phyloP scores from a whole-genome alignment of 2,329 filamentous ascomycete species.

The Fusarium siculi region DNA sequence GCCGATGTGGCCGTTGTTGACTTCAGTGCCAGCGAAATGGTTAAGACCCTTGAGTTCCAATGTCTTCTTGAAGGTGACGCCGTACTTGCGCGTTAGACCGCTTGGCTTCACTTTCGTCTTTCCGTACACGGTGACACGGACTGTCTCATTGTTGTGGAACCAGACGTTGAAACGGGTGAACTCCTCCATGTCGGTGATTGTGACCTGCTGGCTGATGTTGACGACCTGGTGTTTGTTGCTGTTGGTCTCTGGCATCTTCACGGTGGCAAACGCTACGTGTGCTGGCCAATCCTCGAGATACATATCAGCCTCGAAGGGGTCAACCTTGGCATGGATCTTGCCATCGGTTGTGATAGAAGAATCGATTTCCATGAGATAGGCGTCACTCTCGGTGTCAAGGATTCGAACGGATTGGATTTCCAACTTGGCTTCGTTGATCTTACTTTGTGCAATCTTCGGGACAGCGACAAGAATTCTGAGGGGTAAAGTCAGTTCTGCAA shows the following conservation, averaged over 20 bases:
- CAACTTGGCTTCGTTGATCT: conserved; percentile 64
- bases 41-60: conserved; percentile 63
- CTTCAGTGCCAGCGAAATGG: conserved; percentile 64
- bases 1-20: conserved; percentile 62
- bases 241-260: conserved; percentile 64
- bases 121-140: conserved; percentile 63
- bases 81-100: conserved; percentile 60
- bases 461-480: conserved; percentile 66
- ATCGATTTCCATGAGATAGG: conserved; percentile 65
- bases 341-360: conserved; percentile 64
- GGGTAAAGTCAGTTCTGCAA: conserved; percentile 14
- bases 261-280: conserved; percentile 60
- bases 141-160: conserved; percentile 61
- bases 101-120: conserved; percentile 62
- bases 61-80: conserved; percentile 67
- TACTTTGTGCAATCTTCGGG: conserved; percentile 66
- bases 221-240: conserved; percentile 60
- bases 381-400: conserved; percentile 56
- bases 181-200: conserved; percentile 58
- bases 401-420: conserved; percentile 63
- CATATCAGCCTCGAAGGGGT: conserved; percentile 63
- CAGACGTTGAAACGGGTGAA: conserved; percentile 66
- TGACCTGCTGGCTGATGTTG: conserved; percentile 61
- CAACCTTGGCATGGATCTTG: conserved; percentile 62
- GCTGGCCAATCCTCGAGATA: conserved; percentile 62